A percentile compares a stretch with the other conserved stretches of the same genome.
Evolutionary conservation across 148 eudicot genomes (phyloP).

Genomic region (Chenopodium suecicum): DNA sequence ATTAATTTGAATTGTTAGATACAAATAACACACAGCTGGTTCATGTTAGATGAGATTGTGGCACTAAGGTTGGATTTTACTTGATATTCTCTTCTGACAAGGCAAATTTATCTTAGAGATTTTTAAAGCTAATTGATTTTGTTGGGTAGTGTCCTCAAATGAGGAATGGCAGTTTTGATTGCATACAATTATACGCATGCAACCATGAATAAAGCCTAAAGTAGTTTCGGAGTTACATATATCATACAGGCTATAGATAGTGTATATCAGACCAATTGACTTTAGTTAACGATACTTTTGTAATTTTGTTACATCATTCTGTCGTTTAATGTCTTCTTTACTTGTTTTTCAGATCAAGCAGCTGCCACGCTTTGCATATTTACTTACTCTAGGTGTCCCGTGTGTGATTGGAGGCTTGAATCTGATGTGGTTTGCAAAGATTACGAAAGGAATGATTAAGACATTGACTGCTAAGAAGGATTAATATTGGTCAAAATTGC

Average conservation of each 20-base stretch:
- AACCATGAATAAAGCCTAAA: not conserved
- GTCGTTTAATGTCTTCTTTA: not conserved
- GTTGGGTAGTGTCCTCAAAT: not conserved
- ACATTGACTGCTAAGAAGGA: slow-evolving; percentile 56
- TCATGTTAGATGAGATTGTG: not conserved
- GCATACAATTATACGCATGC: not conserved
- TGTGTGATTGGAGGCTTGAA: slow-evolving; percentile 59
- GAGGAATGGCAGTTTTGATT: not conserved
- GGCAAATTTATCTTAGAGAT: not conserved
- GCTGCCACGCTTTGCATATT: slow-evolving; percentile 53
- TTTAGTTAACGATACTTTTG: not conserved
- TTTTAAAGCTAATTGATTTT: not conserved
- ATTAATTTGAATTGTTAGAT: not conserved
- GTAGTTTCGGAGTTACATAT: not conserved
- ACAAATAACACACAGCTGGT: not conserved
- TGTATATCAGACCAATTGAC: not conserved
- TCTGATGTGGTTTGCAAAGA: slow-evolving; percentile 82
- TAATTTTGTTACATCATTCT: not conserved
- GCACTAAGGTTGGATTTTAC: not conserved
- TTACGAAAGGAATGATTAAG: slow-evolving; percentile 79
- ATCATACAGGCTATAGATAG: not conserved
- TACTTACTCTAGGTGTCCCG: slow-evolving; percentile 47
- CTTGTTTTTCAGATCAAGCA: slow-evolving; percentile 50
- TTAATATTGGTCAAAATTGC: slow-evolving; percentile 6
- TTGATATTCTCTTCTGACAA: slow-evolving; percentile 9